phyloP scores from a whole-genome alignment of 768 basidiomycete genomes.

The Lactarius trivialis region DNA sequence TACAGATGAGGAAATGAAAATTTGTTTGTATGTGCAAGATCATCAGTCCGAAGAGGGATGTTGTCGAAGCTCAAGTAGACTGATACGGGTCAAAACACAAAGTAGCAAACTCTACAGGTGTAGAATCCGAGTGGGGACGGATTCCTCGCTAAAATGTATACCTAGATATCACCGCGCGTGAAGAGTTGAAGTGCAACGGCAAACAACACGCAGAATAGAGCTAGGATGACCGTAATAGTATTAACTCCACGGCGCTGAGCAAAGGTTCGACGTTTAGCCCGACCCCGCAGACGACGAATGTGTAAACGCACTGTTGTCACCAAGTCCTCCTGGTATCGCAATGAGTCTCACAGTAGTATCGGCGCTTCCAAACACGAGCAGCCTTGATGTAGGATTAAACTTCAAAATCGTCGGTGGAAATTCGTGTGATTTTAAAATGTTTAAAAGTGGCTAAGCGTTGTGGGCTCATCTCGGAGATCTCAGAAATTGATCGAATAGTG shows the following conservation, averaged over 20 bases:
- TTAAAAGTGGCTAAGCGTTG: slow-evolving; percentile 61
- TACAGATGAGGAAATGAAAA: not conserved
- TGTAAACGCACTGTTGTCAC: slow-evolving; percentile 25
- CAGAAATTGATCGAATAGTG: not conserved
- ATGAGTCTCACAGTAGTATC: slow-evolving; percentile 84
- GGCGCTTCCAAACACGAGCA: slow-evolving; percentile 84
- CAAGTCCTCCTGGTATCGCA: slow-evolving; percentile 53
- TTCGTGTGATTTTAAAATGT: slow-evolving; percentile 90
- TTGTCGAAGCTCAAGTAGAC: not conserved
- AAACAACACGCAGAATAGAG: slow-evolving; percentile 38
- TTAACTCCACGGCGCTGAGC: slow-evolving; percentile 31
- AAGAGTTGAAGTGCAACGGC: slow-evolving; percentile 37
- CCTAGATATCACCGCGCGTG: slow-evolving; percentile 19
- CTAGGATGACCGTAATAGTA: slow-evolving; percentile 36
- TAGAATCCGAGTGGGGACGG: not conserved
- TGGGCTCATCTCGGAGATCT: not conserved
- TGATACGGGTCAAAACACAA: not conserved
- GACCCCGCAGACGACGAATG: not conserved
- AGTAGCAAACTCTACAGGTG: not conserved
- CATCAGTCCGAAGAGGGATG: not conserved
- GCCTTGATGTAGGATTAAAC: slow-evolving; percentile 77
- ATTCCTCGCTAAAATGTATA: not conserved
- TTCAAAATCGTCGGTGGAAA: slow-evolving; percentile 86
- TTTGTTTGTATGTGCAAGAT: not conserved
- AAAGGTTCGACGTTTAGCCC: not conserved